phyloP scores from a whole-genome alignment of 345 rosid genomes.

The Corchorus olitorius region DNA sequence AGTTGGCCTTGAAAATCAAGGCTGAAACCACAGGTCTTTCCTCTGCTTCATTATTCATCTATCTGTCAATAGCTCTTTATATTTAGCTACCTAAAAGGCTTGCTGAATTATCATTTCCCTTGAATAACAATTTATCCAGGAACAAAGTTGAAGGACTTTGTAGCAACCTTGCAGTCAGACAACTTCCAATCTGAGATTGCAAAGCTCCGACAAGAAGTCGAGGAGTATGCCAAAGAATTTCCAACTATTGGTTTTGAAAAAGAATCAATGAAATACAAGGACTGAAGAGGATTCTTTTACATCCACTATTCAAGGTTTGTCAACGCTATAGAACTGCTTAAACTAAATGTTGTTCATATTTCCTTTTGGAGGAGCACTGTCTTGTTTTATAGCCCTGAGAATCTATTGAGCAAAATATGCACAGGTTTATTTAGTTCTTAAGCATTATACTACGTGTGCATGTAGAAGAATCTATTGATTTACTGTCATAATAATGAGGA shows the following conservation, averaged over 20 bases:
- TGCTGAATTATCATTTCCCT: conserved; percentile 10
- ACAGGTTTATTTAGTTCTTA: not conserved
- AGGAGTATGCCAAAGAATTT: conserved; percentile 80
- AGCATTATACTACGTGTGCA: not conserved
- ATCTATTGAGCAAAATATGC: conserved; percentile 1
- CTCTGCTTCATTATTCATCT: conserved; percentile 1
- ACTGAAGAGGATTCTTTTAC: conserved; percentile 35
- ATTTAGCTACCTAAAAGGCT: not conserved
- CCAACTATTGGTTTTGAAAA: conserved; percentile 92
- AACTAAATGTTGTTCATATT: not conserved
- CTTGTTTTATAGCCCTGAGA: not conserved
- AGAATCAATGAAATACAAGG: conserved; percentile 83
- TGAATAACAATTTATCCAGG: conserved; percentile 44
- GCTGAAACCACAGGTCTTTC: conserved; percentile 63
- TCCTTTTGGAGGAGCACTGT: not conserved
- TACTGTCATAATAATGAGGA: not conserved
- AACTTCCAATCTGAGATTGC: conserved; percentile 60
- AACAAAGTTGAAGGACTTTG: conserved; percentile 83
- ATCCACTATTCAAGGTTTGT: conserved; percentile 28
- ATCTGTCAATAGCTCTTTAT: not conserved
- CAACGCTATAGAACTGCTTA: not conserved
- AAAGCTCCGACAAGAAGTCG: conserved; percentile 66
- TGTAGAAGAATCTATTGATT: not conserved
- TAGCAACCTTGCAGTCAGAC: conserved; percentile 66
- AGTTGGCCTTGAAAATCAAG: conserved; percentile 79